Base-by-base conservation (phyloP, 2,329 filamentous ascomycete genomes). In the Calycina marina region DNA sequence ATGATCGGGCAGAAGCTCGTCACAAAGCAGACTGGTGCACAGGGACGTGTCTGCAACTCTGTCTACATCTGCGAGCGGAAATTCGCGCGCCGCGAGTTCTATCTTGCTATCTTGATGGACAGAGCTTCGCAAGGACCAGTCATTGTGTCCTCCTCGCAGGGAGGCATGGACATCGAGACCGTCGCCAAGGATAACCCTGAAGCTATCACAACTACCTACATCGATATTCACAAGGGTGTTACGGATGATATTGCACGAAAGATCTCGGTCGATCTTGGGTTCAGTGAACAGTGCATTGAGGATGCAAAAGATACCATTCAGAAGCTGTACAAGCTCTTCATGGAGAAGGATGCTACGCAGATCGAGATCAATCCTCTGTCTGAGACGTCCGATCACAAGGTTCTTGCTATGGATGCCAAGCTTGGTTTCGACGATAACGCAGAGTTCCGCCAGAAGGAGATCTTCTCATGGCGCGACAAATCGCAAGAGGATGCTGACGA, bases 1-100 rank as follows among this genome's bases (percentile, higher is more conserved):
- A 98, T 98, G 90, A 96, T 98, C 62, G 90, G 90, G 56, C 88
- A 98, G 68, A 94, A 94, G 65, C 84, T 98, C 62, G 74, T 98
- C 63, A 98, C 90, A 61, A 98, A 98, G 76, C 90, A 98, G 70
- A 98, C 90, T 38, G 90, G 90, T 58, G 83, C 88, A 49, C 72
- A 62, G 50, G 90, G 90, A 56, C 84, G 90, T 59, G 74, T 93
- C 57, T 98, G 90, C 73, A 96, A 82, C 62, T 73, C 86, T 43
- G 90, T 98, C 57, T 96, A 93, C 69, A 96, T 98, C 58, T 93
- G 88, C 65, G 90, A 98, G 72, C 86, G 90, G 72, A 98, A 98
- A 70, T 98, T 94, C 56, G 90, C 90, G 50, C 85, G 90, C 48
- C 80, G 90, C 56, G 90, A 98, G 64, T 98, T 98, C 69, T 98